These are phyloP conservation scores for Pleurotus tuber-regium DNA, from an alignment of 768 basidiomycete genomes.

Conservation along the genomic window DNA sequence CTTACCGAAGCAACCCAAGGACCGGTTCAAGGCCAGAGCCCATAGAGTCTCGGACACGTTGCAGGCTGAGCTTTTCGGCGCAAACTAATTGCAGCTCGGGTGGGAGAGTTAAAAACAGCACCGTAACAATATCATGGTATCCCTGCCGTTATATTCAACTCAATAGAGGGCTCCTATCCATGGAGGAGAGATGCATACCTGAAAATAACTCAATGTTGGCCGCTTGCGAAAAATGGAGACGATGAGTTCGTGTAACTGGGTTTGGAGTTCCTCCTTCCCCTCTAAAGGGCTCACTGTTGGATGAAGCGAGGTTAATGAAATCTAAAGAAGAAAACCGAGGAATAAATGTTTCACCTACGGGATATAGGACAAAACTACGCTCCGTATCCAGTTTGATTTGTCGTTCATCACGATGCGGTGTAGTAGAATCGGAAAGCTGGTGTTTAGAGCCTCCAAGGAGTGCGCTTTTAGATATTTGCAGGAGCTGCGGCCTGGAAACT, in stretches of 20 bases:
- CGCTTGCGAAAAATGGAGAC: constrained; percentile 72
- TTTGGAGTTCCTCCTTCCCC: constrained; percentile 59
- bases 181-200: constrained; percentile 38
- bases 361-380: constrained; percentile 91
- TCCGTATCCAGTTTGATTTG: constrained; percentile 90
- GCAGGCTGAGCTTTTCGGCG: constrained; percentile 72
- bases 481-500: constrained; percentile 32
- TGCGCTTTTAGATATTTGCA: constrained; percentile 27
- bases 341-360: constrained; percentile 61
- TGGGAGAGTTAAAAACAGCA: constrained; percentile 75
- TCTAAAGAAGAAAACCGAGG: not conserved
- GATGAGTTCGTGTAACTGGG: constrained; percentile 67
- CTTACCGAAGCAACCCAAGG: constrained; percentile 72
- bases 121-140: constrained; percentile 90
- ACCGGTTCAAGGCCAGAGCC: constrained; percentile 80
- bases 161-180: not conserved
- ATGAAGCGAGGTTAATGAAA: constrained; percentile 3
- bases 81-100: constrained; percentile 51
- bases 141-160: constrained; percentile 46
- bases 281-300: constrained; percentile 17
- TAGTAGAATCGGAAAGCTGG: constrained; percentile 1
- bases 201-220: constrained; percentile 79
- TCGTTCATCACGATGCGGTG: constrained; percentile 71
- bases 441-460: not conserved
- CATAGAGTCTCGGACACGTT: constrained; percentile 87